A percentile compares a stretch with the other conserved stretches of the same genome.
Evolutionary conservation across 164 flowering plant species (phyloP).

Genomic region (Stephania japonica): DNA sequence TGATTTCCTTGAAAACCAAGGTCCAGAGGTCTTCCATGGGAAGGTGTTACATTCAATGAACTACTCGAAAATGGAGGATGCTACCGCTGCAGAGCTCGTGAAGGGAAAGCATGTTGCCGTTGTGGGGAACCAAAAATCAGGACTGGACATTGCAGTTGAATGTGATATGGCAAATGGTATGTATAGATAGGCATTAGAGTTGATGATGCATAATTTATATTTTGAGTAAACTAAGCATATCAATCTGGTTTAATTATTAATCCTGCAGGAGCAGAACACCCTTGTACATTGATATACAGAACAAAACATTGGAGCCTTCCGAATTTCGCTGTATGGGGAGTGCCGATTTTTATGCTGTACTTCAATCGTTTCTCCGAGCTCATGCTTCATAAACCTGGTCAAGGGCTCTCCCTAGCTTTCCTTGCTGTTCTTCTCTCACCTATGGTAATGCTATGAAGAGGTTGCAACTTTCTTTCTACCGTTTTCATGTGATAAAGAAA

Average conservation of each 20-base stretch:
- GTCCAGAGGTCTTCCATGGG: constrained; percentile 49
- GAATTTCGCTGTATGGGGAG: constrained; percentile 44
- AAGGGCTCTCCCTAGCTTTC: constrained; percentile 33
- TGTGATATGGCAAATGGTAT: constrained; percentile 35
- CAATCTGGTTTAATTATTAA: background rate
- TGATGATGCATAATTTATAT: background rate
- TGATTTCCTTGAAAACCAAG: constrained; percentile 29
- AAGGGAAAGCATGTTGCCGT: constrained; percentile 36
- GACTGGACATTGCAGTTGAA: constrained; percentile 42
- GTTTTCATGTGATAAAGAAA: too few species aligned
- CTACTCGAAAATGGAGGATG: constrained; percentile 44
- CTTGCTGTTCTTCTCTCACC: constrained; percentile 49
- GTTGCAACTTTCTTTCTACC: too few species aligned
- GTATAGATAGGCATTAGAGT: background rate
- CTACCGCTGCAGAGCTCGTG: constrained; percentile 27
- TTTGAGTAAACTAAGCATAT: background rate
- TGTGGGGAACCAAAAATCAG: constrained; percentile 54
- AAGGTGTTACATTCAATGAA: constrained; percentile 58
- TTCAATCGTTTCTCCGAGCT: constrained; percentile 55
- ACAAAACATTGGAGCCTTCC: constrained; percentile 48
- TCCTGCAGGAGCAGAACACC: constrained; percentile 38
- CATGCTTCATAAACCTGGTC: constrained; percentile 53
- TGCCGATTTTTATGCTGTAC: constrained; percentile 32
- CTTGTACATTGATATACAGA: constrained; percentile 48
- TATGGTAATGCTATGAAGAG: constrained; percentile 24